These are phyloP conservation scores for Volvox reticuliferus DNA, from an alignment of 139 green algal species.

Conservation along the genomic window DNA sequence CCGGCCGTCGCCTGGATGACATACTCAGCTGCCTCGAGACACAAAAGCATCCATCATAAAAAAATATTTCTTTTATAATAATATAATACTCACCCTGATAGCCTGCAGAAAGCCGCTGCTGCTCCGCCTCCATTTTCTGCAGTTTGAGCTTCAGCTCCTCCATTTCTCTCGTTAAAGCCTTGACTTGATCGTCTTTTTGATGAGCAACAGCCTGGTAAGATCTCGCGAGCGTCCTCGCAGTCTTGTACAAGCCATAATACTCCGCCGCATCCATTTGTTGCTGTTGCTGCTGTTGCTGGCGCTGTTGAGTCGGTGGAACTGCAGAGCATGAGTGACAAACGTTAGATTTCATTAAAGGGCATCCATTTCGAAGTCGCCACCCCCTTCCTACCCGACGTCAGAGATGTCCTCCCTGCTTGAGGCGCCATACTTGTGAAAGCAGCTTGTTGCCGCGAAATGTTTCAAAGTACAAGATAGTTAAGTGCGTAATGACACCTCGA, in stretches of 20 bases:
- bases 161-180: conserved; percentile 18
- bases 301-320: background rate
- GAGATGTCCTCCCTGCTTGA: background rate
- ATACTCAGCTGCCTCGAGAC: too few relatives aligned
- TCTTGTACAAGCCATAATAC: conserved; percentile 19
- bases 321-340: background rate
- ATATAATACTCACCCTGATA: conserved; percentile 3
- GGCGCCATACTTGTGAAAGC: background rate
- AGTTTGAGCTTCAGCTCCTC: background rate
- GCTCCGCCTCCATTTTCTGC: conserved; percentile 26
- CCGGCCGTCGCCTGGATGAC: too few relatives aligned
- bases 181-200: conserved; percentile 34
- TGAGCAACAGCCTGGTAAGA: conserved; percentile 20
- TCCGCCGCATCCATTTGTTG: background rate
- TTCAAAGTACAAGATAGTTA: too few relatives aligned
- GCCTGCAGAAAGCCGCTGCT: background rate
- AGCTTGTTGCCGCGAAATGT: too few relatives aligned
- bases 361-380: background rate
- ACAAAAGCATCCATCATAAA: too few relatives aligned
- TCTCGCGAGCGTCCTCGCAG: background rate
- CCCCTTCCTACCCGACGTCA: background rate
- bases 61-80: too few relatives aligned
- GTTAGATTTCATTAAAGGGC: background rate
- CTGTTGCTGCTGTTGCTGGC: conserved; percentile 7
- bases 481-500: too few relatives aligned